Evolutionary conservation across 177 flowering plant species (phyloP), one percentile per base, ranked within the genome.

Genomic region (Tripterygium wilfordii): DNA sequence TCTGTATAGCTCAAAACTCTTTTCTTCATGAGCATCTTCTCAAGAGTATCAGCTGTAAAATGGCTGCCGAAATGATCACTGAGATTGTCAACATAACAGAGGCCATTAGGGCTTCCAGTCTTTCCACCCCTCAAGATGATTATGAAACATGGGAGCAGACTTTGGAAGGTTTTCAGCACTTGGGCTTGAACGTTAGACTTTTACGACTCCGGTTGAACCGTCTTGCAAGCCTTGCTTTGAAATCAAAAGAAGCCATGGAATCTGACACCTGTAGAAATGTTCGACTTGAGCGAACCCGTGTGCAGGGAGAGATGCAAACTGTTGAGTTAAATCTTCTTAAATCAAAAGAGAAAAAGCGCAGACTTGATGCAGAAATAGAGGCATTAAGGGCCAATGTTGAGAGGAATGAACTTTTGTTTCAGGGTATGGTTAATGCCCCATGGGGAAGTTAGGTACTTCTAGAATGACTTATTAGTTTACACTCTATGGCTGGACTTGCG

Each of bases 81-180:
- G 79, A 75, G 60, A 80, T 72, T 2, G 54, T 77, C 14, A 71
- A 61, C 54, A 69, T 80, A 44, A 70, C 76, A 2, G 81, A 72
- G 45, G 76, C 72, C 12, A 64, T 71, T 18, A 63, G 50, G 50
- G 54, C 56, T 22, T 42, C 54, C 48, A 61, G 58, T 38, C 37
- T 61, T n/a, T 33, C 53, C 19, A 62, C 47, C 26, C 45, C 65
- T 5, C 26, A 21, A 16, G 61, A 51, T 4, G 23, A 57, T 26
- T 50, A 59, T 33, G 8, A 13, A 0, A 26, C 29, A 7, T 75
- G 71, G 74, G 53, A 63, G 20, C 54, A 54, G 50, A 71, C 65
- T 10, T 47, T 75, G 45, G 48, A 55, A 26, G 62, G 71, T 31
- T 69, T 75, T 26, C 53, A 54, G 42, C 36, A 15, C 0, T 40